Conservation (phyloP, 495 filamentous ascomycete species). For the Neurospora sp. region DNA sequence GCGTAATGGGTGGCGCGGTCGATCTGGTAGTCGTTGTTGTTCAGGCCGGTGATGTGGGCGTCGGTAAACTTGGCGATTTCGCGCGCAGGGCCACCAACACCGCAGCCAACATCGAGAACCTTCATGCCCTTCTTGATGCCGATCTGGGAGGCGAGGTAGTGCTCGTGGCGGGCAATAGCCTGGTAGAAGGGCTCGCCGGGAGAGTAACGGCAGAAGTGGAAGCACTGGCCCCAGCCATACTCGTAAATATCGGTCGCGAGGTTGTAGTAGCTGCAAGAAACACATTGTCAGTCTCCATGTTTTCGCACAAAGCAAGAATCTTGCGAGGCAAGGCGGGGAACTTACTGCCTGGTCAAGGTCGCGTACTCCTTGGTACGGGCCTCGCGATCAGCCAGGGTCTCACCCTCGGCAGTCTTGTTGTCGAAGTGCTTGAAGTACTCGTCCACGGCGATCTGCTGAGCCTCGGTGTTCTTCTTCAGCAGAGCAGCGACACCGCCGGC, state of each 20-base stretch:
- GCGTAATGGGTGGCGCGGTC: conserved; percentile 85
- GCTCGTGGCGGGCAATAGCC: conserved; percentile 94
- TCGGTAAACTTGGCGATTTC: conserved; percentile 96
- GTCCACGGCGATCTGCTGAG: conserved; percentile 82
- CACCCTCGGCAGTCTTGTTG: conserved; percentile 70
- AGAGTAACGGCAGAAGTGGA: conserved; percentile 97
- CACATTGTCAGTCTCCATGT: conserved; percentile 2
- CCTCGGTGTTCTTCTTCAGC: conserved; percentile 69
- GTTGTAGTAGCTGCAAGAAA: conserved; percentile 81
- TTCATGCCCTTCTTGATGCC: conserved; percentile 77
- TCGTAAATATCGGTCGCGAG: conserved; percentile 96
- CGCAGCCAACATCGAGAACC: conserved; percentile 94
- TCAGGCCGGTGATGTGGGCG: conserved; percentile 80
- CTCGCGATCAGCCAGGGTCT: conserved; percentile 76
- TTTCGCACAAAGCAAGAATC: neutral
- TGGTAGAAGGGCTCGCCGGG: conserved; percentile 80
- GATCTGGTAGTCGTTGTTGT: conserved; percentile 99
- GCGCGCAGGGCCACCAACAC: conserved; percentile 92
- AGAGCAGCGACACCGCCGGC: conserved; percentile 70
- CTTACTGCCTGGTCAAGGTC: conserved; percentile 86
- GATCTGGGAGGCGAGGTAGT: conserved; percentile 90
- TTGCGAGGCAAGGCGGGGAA: conserved; percentile 9
- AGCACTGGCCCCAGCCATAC: conserved; percentile 88
- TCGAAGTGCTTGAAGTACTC: conserved; percentile 99
- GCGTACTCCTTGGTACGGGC: conserved; percentile 85